These are phyloP conservation scores for Eucommia ulmoides DNA, from an alignment of 257 asterid species.

Conservation along the genomic window DNA sequence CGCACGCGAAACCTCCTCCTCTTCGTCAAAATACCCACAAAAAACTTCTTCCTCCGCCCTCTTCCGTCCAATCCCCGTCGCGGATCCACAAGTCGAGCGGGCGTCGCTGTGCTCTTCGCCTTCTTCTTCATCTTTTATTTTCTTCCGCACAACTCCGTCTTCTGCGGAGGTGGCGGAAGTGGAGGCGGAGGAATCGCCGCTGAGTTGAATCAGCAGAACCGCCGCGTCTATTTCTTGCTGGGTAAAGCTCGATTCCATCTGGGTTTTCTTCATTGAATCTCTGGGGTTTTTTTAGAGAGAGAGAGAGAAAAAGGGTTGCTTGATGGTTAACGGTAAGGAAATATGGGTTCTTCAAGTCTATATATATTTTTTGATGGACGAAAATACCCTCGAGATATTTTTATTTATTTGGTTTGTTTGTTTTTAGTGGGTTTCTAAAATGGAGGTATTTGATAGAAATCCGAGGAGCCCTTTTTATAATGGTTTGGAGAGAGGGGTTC, in stretches of 20 bases:
- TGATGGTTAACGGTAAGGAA: too few species aligned
- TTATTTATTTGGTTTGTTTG: too few species aligned
- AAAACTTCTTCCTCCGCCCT: slow-evolving; percentile 10
- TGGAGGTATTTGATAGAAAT: too few species aligned
- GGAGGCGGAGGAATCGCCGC: slow-evolving; percentile 36
- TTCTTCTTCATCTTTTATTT: slow-evolving; percentile 8
- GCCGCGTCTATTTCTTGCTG: slow-evolving; percentile 64
- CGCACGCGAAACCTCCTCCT: slow-evolving; percentile 13
- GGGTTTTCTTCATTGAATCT: slow-evolving; percentile 5
- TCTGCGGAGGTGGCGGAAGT: neutral
- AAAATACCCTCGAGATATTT: too few species aligned
- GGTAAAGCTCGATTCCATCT: slow-evolving; percentile 22
- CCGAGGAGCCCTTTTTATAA: too few species aligned
- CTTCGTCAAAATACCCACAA: slow-evolving; percentile 5
- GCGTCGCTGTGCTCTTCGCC: slow-evolving; percentile 32
- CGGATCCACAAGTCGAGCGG: slow-evolving; percentile 34
- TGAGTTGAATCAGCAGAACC: slow-evolving; percentile 57
- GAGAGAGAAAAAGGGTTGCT: neutral
- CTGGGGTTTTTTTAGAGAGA: neutral
- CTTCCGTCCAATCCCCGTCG: slow-evolving; percentile 9
- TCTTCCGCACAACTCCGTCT: slow-evolving; percentile 4
- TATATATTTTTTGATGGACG: too few species aligned
- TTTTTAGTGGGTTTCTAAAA: too few species aligned
- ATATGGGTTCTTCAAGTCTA: too few species aligned
- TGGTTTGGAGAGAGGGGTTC: too few species aligned